A percentile compares a stretch with the other conserved stretches of the same genome.
Conservation (phyloP, 306 rosid species). For the Begonia fuchsioides region DNA sequence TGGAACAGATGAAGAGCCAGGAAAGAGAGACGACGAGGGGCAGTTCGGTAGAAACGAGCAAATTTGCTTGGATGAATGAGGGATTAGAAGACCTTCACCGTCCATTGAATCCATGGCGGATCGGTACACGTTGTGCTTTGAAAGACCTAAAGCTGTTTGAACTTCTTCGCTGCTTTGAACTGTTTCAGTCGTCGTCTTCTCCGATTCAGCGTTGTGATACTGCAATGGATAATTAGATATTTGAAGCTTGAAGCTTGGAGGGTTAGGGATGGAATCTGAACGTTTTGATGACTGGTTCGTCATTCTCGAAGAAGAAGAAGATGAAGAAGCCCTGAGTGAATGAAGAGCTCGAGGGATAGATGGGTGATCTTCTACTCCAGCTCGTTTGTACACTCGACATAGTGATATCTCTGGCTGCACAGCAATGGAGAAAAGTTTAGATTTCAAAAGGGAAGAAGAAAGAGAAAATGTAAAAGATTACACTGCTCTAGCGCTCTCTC, state of each 20-base stretch:
- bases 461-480: too few species aligned
- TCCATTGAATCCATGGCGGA: conserved; percentile 14
- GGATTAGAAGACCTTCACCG: conserved; percentile 19
- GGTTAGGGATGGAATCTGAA: too few species aligned
- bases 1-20: conserved; percentile 13
- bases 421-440: too few species aligned
- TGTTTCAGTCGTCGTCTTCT: conserved; percentile 24
- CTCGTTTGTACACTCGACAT: conserved; percentile 88
- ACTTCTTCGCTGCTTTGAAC: conserved; percentile 29
- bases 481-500: too few species aligned
- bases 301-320: too few species aligned
- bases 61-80: conserved; percentile 1
- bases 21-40: too few species aligned
- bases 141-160: conserved; percentile 48
- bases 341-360: conserved; percentile 75
- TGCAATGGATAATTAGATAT: too few species aligned
- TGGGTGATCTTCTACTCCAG: conserved; percentile 92
- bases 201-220: background rate
- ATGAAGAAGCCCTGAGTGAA: too few species aligned
- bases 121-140: conserved; percentile 28
- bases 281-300: too few species aligned
- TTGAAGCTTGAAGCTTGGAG: too few species aligned
- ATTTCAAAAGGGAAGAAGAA: too few species aligned
- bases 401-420: conserved; percentile 79
- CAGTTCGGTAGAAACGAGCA: conserved; percentile 9